Evolutionary conservation across 352 stramenopile genomes (phyloP), one percentile per base, ranked within the genome.

Genomic region (Salisapilia sapeloensis): DNA sequence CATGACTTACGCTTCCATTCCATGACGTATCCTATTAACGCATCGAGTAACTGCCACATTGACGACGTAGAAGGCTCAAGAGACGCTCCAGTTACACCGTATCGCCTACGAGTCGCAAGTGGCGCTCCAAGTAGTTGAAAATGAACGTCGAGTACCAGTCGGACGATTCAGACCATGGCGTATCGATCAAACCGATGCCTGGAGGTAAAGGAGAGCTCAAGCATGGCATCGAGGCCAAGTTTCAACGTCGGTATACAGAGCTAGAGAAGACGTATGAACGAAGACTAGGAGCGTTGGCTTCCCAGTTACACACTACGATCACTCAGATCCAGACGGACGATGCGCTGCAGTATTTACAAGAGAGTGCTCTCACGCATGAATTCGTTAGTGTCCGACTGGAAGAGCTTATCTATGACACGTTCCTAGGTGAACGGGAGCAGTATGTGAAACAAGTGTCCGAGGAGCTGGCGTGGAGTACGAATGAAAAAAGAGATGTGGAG

Each of bases 261-360:
- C 47, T 86, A 17, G 66, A 86, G 28, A 48, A 63, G 12, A 62
- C 64, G 12, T 86, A 86, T 24, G 71, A 86, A 40, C 60, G 71
- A 35, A 56, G 71, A 0, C 44, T 86, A 24, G 59, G 75, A 24
- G 57, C 49, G 33, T 51, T 86, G 6, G 59, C 61, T 4, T 29
- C 35, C 19, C 60, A 67, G 33, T 50, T 83, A 20, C 51, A 72
- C 30, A 48, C 65, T 4, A 52, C 56, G 4, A 51, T 83, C 22
- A 40, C 36, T 2, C 50, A 80, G 33, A 44, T 82, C 15, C 56
- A 79, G 29, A 46, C 50, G 32, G 71, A 86, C 47, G 39, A 62
- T 29, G 60, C 64, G 6, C 48, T 83, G 19, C 60, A 71, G 9
- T 74, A 55, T 27, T 36, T 86, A 22, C 53, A 81, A 37, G 59